A percentile compares a stretch with the other conserved stretches of the same genome.
phyloP scores from a whole-genome alignment of 2,329 filamentous ascomycete genomes.

The Aplosporella prunicola region DNA sequence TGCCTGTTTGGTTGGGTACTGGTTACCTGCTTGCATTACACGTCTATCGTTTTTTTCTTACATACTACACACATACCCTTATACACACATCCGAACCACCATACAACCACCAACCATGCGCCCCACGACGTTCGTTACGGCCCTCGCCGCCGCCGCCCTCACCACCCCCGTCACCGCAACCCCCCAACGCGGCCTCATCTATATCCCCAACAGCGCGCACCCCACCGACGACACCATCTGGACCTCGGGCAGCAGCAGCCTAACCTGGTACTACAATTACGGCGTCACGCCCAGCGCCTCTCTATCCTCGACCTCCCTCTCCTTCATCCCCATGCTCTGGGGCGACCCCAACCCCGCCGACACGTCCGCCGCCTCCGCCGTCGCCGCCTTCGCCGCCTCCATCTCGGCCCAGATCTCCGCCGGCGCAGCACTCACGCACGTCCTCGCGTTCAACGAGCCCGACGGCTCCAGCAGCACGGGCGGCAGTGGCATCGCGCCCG shows the following conservation, averaged over 20 bases:
- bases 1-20: too few species aligned
- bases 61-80: too few species aligned
- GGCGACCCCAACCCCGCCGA: constrained; percentile 40
- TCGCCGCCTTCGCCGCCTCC: too few species aligned
- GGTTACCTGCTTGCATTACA: too few species aligned
- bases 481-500: constrained; percentile 53
- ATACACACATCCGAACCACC: too few species aligned
- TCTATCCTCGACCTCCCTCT: constrained; percentile 40
- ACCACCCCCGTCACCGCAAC: constrained; percentile 27
- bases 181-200: constrained; percentile 64
- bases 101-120: too few species aligned
- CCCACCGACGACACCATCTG: constrained; percentile 58
- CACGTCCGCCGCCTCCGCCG: constrained; percentile 49
- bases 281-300: constrained; percentile 44
- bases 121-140: neutral
- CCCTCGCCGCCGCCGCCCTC: constrained; percentile 8
- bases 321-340: constrained; percentile 79
- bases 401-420: too few species aligned
- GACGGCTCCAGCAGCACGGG: constrained; percentile 49
- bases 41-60: too few species aligned
- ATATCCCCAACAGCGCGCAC: constrained; percentile 47
- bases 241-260: constrained; percentile 43
- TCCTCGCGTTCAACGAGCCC: constrained; percentile 74
- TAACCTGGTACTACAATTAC: constrained; percentile 88
- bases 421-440: constrained; percentile 54